phyloP scores from a whole-genome alignment of 2,329 filamentous ascomycete species.

The Arthrobotrys musiformis region DNA sequence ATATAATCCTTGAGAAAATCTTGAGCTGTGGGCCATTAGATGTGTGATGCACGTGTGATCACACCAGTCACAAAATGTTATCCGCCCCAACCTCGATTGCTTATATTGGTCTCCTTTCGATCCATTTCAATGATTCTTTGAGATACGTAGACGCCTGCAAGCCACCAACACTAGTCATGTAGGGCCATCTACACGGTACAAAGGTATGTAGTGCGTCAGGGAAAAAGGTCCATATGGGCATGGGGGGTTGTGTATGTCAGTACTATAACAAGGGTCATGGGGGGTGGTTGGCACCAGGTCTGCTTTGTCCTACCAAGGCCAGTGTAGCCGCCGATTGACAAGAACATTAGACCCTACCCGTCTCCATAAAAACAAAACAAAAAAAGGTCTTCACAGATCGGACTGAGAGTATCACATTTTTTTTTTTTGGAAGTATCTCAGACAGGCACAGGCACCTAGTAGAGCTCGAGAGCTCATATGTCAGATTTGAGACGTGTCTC shows the following conservation, averaged over 20 bases:
- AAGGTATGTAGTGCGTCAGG: slow-evolving; percentile 14
- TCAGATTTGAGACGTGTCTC: slow-evolving; percentile 50
- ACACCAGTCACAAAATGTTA: slow-evolving; percentile 51
- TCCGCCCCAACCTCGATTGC: slow-evolving; percentile 10
- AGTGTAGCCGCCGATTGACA: slow-evolving; percentile 25
- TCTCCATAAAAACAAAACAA: background rate
- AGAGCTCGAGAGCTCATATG: slow-evolving; percentile 14
- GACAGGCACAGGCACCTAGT: too few relatives aligned
- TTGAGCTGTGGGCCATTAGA: slow-evolving; percentile 23
- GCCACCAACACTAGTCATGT: slow-evolving; percentile 34
- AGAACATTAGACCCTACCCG: slow-evolving; percentile 2
- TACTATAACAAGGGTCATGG: slow-evolving; percentile 21
- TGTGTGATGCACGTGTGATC: slow-evolving; percentile 46
- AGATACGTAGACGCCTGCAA: slow-evolving; percentile 50
- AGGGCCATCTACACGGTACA: slow-evolving; percentile 23
- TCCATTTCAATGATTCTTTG: slow-evolving; percentile 20
- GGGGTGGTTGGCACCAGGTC: background rate
- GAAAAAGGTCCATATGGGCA: slow-evolving; percentile 15
- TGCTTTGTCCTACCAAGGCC: slow-evolving; percentile 26
- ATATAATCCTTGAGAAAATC: slow-evolving; percentile 27
- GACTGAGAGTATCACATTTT: background rate
- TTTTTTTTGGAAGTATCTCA: background rate
- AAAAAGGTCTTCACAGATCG: background rate
- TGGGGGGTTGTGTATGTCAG: background rate
- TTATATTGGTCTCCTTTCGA: slow-evolving; percentile 2